Evolutionary conservation across 2,329 filamentous ascomycete genomes (phyloP).

Genomic region (Saccharata proteae): DNA sequence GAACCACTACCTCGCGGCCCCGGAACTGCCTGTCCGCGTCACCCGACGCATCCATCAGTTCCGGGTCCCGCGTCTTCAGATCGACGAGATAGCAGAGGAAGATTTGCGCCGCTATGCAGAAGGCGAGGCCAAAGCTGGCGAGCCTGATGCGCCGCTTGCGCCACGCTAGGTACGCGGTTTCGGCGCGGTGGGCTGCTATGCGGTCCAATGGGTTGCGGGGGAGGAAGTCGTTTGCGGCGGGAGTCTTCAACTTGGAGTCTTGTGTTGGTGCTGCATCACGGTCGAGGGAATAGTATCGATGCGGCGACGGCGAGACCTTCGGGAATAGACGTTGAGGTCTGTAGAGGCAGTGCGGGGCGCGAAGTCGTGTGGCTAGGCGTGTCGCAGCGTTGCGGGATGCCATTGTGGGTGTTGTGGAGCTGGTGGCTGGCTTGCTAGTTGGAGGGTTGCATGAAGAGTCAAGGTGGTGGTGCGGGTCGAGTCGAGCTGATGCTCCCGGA

Average conservation of each 20-base stretch:
- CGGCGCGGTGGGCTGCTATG: constrained; percentile 22
- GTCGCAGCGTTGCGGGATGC: too few species aligned
- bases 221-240: constrained; percentile 4
- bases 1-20: constrained; percentile 44
- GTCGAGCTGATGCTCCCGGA: too few species aligned
- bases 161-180: constrained; percentile 18
- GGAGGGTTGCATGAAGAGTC: too few species aligned
- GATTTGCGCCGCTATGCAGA: constrained; percentile 26
- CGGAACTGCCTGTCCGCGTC: constrained; percentile 27
- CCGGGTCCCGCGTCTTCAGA: constrained; percentile 3
- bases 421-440: too few species aligned
- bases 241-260: neutral
- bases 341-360: constrained; percentile 2
- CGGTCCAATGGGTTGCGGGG: constrained; percentile 14
- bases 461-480: too few species aligned
- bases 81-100: constrained; percentile 21
- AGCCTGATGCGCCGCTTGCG: constrained; percentile 19
- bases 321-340: constrained; percentile 1
- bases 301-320: too few species aligned
- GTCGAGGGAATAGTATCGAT: too few species aligned
- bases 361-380: neutral
- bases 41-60: constrained; percentile 16
- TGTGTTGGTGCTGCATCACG: too few species aligned
- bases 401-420: too few species aligned
- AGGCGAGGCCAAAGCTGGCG: constrained; percentile 20